These are phyloP conservation scores for Nicotiana tabacum DNA, from an alignment of 257 asterid genomes.

Conservation along the genomic window DNA sequence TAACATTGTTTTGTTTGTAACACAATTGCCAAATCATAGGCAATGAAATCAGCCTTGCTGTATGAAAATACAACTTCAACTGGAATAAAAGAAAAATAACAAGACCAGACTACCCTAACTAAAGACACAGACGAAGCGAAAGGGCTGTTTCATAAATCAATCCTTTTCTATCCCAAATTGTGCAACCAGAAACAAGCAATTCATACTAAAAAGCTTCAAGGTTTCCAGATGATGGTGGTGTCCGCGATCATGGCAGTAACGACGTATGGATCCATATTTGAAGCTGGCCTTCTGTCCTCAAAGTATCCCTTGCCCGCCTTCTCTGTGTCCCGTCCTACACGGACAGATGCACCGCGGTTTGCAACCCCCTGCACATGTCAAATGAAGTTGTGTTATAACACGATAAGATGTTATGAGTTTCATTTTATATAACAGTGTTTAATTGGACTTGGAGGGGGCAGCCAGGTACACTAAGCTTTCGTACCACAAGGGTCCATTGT, in stretches of 20 bases:
- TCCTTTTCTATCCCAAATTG: not conserved
- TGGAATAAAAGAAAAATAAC: not conserved
- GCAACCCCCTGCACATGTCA: constrained; percentile 67
- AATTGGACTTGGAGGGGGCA: too few species aligned
- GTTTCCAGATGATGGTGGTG: constrained; percentile 66
- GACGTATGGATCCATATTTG: constrained; percentile 86
- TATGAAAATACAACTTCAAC: not conserved
- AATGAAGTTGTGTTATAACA: not conserved
- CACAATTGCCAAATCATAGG: not conserved
- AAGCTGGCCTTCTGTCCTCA: constrained; percentile 94
- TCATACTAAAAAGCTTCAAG: not conserved
- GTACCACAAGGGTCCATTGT: too few species aligned
- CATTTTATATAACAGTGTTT: too few species aligned
- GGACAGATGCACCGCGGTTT: constrained; percentile 89
- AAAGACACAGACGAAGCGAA: not conserved
- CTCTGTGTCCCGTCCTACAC: constrained; percentile 93
- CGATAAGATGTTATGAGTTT: not conserved
- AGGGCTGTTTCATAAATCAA: not conserved
- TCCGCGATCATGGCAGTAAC: constrained; percentile 93
- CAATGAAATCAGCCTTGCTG: not conserved
- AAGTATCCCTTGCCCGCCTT: constrained; percentile 91
- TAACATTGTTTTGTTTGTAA: not conserved
- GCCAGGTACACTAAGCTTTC: too few species aligned
- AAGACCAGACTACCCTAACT: not conserved
- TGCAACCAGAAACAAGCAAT: not conserved